A percentile compares a stretch with the other conserved stretches of the same genome.
These are phyloP conservation scores for Diaporthe sp. DNA, from an alignment of 2,329 filamentous ascomycete genomes.

Conservation along the genomic window DNA sequence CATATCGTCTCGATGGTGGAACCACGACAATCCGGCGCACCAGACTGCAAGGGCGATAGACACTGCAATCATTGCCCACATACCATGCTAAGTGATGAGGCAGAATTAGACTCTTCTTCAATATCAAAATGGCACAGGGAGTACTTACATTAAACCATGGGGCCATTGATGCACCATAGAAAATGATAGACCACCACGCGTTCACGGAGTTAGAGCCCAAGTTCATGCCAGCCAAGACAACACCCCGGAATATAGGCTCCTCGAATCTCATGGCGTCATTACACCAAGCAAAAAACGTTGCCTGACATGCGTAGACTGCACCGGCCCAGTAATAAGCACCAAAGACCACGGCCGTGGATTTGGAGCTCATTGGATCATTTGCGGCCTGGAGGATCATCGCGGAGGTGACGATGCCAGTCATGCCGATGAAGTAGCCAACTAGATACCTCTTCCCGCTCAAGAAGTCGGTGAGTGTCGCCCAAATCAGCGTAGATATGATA, in stretches of 20 bases:
- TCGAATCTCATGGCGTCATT: slow-evolving; percentile 77
- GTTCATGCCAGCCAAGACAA: slow-evolving; percentile 81
- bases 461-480: slow-evolving; percentile 77
- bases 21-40: slow-evolving; percentile 66
- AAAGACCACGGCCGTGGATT: slow-evolving; percentile 67
- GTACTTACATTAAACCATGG: slow-evolving; percentile 72
- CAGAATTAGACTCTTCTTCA: slow-evolving; percentile 37
- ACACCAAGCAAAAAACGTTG: slow-evolving; percentile 82
- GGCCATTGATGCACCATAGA: slow-evolving; percentile 76
- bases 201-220: slow-evolving; percentile 76
- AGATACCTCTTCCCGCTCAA: slow-evolving; percentile 73
- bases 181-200: slow-evolving; percentile 80
- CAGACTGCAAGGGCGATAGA: slow-evolving; percentile 71
- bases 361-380: slow-evolving; percentile 51
- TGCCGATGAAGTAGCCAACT: slow-evolving; percentile 74
- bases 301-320: slow-evolving; percentile 78
- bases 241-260: slow-evolving; percentile 71
- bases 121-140: background rate
- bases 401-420: slow-evolving; percentile 73
- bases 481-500: slow-evolving; percentile 74
- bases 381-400: slow-evolving; percentile 71
- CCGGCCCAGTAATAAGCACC: slow-evolving; percentile 79
- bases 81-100: slow-evolving; percentile 63
- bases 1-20: slow-evolving; percentile 50
- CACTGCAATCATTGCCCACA: slow-evolving; percentile 79